phyloP scores from a whole-genome alignment of 73 alveolate genomes.

The Paramecium tetraurelia region DNA sequence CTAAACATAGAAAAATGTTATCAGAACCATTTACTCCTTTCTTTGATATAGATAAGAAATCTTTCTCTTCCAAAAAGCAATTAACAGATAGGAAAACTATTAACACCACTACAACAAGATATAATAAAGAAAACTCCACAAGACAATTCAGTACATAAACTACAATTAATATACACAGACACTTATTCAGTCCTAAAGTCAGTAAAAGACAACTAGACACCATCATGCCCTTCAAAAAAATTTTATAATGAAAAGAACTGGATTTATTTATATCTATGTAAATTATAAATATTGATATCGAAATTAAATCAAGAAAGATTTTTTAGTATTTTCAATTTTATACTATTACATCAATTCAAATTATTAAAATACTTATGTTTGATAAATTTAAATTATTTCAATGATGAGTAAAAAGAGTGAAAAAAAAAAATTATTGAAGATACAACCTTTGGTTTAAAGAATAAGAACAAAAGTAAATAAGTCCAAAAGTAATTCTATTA shows the following conservation, averaged over 20 bases:
- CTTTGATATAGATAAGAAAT: background rate
- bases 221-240: constrained; percentile 13
- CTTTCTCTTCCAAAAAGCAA: background rate
- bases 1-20: constrained; percentile 14
- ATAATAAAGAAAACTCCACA: background rate
- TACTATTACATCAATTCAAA: no score
- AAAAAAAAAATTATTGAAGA: constrained; percentile 93
- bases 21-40: constrained; percentile 13
- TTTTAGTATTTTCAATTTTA: no score
- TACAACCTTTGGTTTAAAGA: constrained; percentile 97
- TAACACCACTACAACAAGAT: background rate
- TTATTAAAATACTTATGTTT: no score
- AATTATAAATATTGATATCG: no score
- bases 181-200: constrained; percentile 32
- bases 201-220: background rate
- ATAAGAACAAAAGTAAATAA: constrained; percentile 92
- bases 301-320: no score
- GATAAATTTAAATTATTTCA: background rate
- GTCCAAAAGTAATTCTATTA: constrained; percentile 81
- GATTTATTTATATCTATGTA: background rate
- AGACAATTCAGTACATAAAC: background rate
- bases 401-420: constrained; percentile 81
- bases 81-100: background rate
- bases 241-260: background rate
- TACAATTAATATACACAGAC: background rate